phyloP scores from a whole-genome alignment of 163 green algal species.

The Coccomyxa subellipsoidea region DNA sequence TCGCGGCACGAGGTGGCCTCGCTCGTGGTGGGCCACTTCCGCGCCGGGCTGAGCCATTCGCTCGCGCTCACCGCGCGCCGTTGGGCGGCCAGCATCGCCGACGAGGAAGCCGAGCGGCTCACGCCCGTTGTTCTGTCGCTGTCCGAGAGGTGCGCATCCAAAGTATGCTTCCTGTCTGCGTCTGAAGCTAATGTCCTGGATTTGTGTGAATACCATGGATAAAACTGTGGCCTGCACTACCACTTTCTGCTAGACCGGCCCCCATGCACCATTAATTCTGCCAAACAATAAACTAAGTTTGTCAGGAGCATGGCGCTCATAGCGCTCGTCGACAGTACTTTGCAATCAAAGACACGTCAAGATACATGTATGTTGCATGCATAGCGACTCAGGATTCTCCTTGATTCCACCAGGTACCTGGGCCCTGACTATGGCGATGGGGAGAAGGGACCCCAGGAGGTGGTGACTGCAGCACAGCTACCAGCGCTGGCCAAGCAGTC shows the following conservation, averaged over 20 bases:
- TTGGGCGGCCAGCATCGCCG: slow-evolving; percentile 48
- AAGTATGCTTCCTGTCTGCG: too few relatives aligned
- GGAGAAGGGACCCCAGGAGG: slow-evolving; percentile 9
- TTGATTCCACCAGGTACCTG: slow-evolving; percentile 46
- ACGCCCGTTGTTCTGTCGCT: slow-evolving; percentile 70
- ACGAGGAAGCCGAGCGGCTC: slow-evolving; percentile 64
- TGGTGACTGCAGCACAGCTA: slow-evolving; percentile 56
- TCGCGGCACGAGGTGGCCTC: slow-evolving; percentile 43
- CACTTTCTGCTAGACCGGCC: too few relatives aligned
- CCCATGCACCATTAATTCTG: too few relatives aligned
- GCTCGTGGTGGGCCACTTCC: slow-evolving; percentile 72
- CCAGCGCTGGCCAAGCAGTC: slow-evolving; percentile 58
- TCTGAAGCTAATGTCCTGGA: too few relatives aligned
- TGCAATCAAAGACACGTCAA: too few relatives aligned
- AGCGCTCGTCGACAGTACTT: too few relatives aligned
- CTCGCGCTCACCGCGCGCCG: slow-evolving; percentile 55
- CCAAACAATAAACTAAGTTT: too few relatives aligned
- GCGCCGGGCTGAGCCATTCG: slow-evolving; percentile 51
- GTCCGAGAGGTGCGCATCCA: slow-evolving; percentile 38
- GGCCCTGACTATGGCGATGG: slow-evolving; percentile 52
- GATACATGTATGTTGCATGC: too few relatives aligned
- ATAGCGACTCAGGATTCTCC: neutral
- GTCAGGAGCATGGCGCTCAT: too few relatives aligned
- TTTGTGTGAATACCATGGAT: too few relatives aligned
- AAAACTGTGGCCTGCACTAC: too few relatives aligned